Conservation (phyloP, 2,329 filamentous ascomycete species). For the Aspergillus floridensis region DNA sequence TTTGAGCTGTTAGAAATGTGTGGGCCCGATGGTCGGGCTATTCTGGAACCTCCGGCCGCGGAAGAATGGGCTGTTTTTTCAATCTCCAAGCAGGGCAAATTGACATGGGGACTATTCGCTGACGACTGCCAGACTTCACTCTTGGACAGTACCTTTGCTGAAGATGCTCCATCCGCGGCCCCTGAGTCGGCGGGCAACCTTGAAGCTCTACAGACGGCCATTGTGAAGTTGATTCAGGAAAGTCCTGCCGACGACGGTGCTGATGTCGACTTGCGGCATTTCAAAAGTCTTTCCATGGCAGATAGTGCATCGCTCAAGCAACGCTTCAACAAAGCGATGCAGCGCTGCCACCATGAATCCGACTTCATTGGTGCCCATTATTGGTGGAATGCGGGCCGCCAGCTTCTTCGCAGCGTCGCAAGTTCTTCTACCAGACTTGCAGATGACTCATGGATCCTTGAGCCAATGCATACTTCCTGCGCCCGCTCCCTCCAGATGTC, state of each 20-base stretch:
- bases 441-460: constrained; percentile 70
- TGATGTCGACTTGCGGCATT: constrained; percentile 17
- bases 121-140: constrained; percentile 65
- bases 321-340: constrained; percentile 63
- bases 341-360: constrained; percentile 72
- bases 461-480: constrained; percentile 65
- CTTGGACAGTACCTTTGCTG: constrained; percentile 56
- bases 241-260: constrained; percentile 70
- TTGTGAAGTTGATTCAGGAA: constrained; percentile 76
- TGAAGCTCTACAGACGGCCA: constrained; percentile 75
- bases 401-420: constrained; percentile 63
- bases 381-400: constrained; percentile 79
- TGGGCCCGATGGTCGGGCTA: constrained; percentile 49
- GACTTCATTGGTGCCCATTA: constrained; percentile 82
- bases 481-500: constrained; percentile 34
- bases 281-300: constrained; percentile 6
- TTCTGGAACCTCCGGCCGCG: constrained; percentile 70
- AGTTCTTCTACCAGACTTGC: constrained; percentile 45
- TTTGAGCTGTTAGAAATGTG: constrained; percentile 41
- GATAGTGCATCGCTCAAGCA: constrained; percentile 30
- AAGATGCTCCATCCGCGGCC: constrained; percentile 33
- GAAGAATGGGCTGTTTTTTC: constrained; percentile 83
- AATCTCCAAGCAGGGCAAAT: constrained; percentile 68
- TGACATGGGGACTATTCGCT: constrained; percentile 64
- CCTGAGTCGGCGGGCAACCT: constrained; percentile 73